A percentile compares a stretch with the other conserved stretches of the same genome.
Evolutionary conservation across 2,329 filamentous ascomycete genomes (phyloP).

Genomic region (Fusarium annulatum): DNA sequence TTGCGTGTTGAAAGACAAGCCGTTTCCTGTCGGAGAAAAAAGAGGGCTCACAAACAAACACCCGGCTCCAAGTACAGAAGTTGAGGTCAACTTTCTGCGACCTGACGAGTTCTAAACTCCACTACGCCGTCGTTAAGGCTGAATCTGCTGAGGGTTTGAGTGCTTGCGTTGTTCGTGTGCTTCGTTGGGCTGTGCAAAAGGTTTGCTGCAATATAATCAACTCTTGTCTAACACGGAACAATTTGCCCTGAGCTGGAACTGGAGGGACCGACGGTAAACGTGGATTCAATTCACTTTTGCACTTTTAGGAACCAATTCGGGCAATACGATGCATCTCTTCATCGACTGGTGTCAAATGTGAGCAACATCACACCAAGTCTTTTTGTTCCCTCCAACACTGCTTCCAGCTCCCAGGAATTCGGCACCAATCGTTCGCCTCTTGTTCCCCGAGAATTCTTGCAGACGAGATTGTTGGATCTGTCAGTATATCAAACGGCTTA

Average conservation of each 20-base stretch:
- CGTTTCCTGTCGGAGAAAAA: conserved; percentile 13
- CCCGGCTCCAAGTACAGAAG: conserved; percentile 28
- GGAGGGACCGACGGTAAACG: conserved; percentile 24
- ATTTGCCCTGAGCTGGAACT: conserved; percentile 22
- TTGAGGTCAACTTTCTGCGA: conserved; percentile 27
- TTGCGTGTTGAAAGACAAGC: conserved; percentile 36
- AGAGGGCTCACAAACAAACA: conserved; percentile 27
- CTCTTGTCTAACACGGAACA: conserved; percentile 11
- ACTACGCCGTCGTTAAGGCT: conserved; percentile 26
- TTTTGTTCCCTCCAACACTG: conserved; percentile 6
- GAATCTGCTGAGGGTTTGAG: conserved; percentile 20
- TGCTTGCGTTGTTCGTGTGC: conserved; percentile 29
- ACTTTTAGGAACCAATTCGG: conserved; percentile 31
- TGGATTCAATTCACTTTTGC: conserved; percentile 26
- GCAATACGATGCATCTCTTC: conserved; percentile 42
- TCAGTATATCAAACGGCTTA: not conserved
- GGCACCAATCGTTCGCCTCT: conserved; percentile 13
- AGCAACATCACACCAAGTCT: conserved; percentile 39
- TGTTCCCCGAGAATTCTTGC: not conserved
- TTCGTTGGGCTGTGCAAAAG: conserved; percentile 16
- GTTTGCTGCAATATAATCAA: conserved; percentile 20
- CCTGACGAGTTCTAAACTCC: conserved; percentile 22
- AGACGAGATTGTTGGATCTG: conserved; percentile 2
- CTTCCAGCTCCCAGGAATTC: conserved; percentile 26
- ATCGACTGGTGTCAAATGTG: conserved; percentile 37